Percentiles rank a stretch among this genome's conserved stretches.
These are phyloP conservation scores for Rhodamnia rubescens DNA, from an alignment of 345 rosid species.

Conservation along the genomic window DNA sequence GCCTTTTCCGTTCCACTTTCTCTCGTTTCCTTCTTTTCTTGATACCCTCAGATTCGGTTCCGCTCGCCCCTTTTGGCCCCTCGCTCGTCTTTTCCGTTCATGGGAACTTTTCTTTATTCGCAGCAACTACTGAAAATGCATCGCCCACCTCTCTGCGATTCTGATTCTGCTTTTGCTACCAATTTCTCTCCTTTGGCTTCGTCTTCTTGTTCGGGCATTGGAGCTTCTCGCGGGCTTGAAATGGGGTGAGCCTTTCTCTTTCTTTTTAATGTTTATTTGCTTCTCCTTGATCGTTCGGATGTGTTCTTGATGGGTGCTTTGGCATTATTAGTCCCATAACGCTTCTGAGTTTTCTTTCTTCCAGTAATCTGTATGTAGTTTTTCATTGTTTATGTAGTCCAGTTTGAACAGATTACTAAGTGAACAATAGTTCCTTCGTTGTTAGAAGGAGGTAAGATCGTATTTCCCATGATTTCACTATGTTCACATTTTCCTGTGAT, in stretches of 20 bases:
- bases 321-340: neutral
- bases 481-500: neutral
- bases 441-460: slow-evolving; percentile 12
- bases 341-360: neutral
- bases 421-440: neutral
- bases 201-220: neutral
- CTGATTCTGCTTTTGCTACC: slow-evolving; percentile 2
- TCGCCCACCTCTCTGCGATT: slow-evolving; percentile 1
- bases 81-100: neutral
- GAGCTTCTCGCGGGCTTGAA: slow-evolving; percentile 1
- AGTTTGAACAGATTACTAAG: neutral
- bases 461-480: neutral
- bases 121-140: neutral
- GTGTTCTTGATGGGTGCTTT: neutral
- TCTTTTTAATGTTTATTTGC: neutral
- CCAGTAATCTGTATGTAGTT: neutral
- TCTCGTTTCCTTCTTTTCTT: neutral
- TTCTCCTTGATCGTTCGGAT: neutral
- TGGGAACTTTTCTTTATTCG: neutral
- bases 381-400: neutral
- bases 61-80: neutral
- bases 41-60: neutral
- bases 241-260: neutral
- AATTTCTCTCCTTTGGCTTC: neutral
- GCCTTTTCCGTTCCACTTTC: neutral